Base-by-base conservation (phyloP, 768 basidiomycete species). In the Amanita phalloides region DNA sequence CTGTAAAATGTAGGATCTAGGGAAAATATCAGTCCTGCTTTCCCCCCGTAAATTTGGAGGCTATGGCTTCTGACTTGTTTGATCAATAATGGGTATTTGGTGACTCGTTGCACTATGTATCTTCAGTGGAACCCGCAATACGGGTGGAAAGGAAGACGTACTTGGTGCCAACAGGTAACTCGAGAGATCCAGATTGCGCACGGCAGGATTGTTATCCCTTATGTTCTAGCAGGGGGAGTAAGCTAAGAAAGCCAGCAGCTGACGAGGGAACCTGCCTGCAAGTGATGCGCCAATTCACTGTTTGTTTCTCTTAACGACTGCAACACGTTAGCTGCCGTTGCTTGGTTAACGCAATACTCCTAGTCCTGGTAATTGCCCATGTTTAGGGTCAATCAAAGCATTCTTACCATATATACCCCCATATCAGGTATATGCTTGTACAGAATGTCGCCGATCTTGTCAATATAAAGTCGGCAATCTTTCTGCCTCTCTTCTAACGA, bases 141-240 rank as follows among this genome's bases (percentile, higher is more conserved):
- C 8, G 43, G n/a, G 26, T 17, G 45, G 30, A 35, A 36, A 13
- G 23, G 20, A 21, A 25, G 54, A 70, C 82, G 58, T 65, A 93
- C 92, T 95, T 0, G 93, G 93, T n/a, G 81, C 83, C 8, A 97
- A 78, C 33, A 97, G 68, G 64, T 93, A 96, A 58, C 90, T 92
- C 1, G 93, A 90, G 21, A 97, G 65, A 60, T 97, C 93, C 10
- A 97, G 67, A 59, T 83, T 91, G 45, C 93, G 76, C 3, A 82
- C 82, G 2, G 77, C 66, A 0, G 90, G 84, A 49, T 87, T 62
- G 26, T 60, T 83, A 54, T 91, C 86, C 49, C 90, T 78, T 23
- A 93, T 74, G 33, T 70, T 72, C 87, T 94, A 57, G 37, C 8
- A 7, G 47, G 49, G 35, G 36, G 23, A 28, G 10, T 20, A 17